phyloP scores from a whole-genome alignment of 2,329 filamentous ascomycete genomes.

The Beauveria rudraprayagi region DNA sequence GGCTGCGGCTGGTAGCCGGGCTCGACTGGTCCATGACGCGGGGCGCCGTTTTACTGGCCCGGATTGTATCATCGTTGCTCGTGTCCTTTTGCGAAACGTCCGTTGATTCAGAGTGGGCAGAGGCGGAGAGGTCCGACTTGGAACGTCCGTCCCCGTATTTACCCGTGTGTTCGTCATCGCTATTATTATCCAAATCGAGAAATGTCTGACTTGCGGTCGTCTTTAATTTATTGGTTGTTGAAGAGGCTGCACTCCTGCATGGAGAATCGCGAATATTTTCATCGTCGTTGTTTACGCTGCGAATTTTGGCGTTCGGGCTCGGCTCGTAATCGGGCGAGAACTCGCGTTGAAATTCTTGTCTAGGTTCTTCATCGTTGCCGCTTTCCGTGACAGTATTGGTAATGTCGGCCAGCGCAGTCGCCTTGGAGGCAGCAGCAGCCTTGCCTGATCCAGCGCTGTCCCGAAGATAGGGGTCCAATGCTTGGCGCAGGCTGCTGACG shows the following conservation, averaged over 20 bases:
- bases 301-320: slow-evolving; percentile 62
- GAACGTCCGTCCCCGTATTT: not conserved
- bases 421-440: slow-evolving; percentile 19
- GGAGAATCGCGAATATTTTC: slow-evolving; percentile 17
- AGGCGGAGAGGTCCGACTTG: not conserved
- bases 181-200: slow-evolving; percentile 39
- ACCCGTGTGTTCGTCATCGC: slow-evolving; percentile 29
- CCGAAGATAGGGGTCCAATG: slow-evolving; percentile 76
- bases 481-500: slow-evolving; percentile 72
- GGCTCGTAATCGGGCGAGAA: slow-evolving; percentile 73
- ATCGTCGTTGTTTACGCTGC: slow-evolving; percentile 47
- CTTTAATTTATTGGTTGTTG: slow-evolving; percentile 13
- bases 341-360: slow-evolving; percentile 39
- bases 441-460: slow-evolving; percentile 19
- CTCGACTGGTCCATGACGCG: slow-evolving; percentile 20
- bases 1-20: slow-evolving; percentile 26
- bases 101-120: slow-evolving; percentile 1
- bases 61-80: slow-evolving; percentile 22
- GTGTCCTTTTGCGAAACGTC: slow-evolving; percentile 3
- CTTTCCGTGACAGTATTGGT: slow-evolving; percentile 16
- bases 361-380: slow-evolving; percentile 20
- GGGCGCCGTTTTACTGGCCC: slow-evolving; percentile 19
- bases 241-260: slow-evolving; percentile 27
- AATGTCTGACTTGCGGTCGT: slow-evolving; percentile 35
- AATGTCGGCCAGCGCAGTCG: slow-evolving; percentile 20